Evolutionary conservation across 2,329 filamentous ascomycete species (phyloP).

Genomic region (Ophiocordyceps polyrhachis-furcata): DNA sequence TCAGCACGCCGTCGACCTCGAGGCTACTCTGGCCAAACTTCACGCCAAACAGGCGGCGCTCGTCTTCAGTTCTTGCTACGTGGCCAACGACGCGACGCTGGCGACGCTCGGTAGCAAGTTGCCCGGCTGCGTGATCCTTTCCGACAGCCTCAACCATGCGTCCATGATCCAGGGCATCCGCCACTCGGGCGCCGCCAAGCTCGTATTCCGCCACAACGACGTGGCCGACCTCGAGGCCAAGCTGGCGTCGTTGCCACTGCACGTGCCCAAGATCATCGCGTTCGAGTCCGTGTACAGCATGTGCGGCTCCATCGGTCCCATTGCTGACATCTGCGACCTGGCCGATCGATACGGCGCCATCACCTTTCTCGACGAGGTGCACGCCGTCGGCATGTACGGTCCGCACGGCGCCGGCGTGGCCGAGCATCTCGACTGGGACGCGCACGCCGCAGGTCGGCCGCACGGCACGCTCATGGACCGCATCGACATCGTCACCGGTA

Average conservation of each 20-base stretch:
- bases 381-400: constrained; percentile 98
- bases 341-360: constrained; percentile 96
- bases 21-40: constrained; percentile 65
- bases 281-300: constrained; percentile 99
- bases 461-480: constrained; percentile 84
- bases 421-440: constrained; percentile 89
- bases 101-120: constrained; percentile 94
- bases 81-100: constrained; percentile 92
- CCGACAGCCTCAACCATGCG: constrained; percentile 90
- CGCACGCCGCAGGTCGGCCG: constrained; percentile 56
- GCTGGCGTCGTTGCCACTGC: constrained; percentile 65
- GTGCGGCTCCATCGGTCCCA: constrained; percentile 94
- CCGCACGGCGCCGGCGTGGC: constrained; percentile 89
- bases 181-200: constrained; percentile 89
- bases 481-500: constrained; percentile 94
- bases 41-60: constrained; percentile 84
- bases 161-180: constrained; percentile 99
- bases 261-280: constrained; percentile 91
- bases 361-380: constrained; percentile 95
- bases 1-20: constrained; percentile 73
- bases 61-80: constrained; percentile 95
- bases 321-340: constrained; percentile 86
- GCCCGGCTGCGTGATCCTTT: constrained; percentile 93
- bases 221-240: constrained; percentile 84
- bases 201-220: constrained; percentile 98